Conservation (phyloP, 2,329 filamentous ascomycete genomes). For the Microascus cirrosus region DNA sequence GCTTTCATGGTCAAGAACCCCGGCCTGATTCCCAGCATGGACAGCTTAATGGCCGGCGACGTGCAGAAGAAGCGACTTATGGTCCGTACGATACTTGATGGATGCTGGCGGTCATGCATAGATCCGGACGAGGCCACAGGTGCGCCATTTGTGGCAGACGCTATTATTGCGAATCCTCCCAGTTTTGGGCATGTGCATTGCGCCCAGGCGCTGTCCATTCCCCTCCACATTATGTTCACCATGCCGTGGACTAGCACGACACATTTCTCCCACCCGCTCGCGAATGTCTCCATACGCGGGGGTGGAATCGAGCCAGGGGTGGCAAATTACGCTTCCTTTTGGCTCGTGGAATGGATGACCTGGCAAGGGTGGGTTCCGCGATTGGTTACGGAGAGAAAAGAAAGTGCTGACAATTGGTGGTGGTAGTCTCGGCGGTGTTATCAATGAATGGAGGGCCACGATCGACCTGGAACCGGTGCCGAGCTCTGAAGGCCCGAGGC, state of each 20-base stretch:
- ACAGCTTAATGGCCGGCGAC: conserved; percentile 65
- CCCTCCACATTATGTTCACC: conserved; percentile 84
- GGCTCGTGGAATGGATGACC: conserved; percentile 80
- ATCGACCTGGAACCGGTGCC: conserved; percentile 70
- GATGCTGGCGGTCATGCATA: conserved; percentile 79
- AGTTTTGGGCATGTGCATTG: conserved; percentile 68
- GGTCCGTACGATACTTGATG: conserved; percentile 68
- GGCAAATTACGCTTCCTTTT: conserved; percentile 76
- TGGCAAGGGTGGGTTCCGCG: conserved; percentile 55
- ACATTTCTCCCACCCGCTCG: conserved; percentile 75
- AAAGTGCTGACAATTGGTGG: neutral
- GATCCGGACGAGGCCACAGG: conserved; percentile 60
- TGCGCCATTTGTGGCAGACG: conserved; percentile 70
- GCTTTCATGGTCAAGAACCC: conserved; percentile 90
- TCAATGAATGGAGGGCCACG: conserved; percentile 74
- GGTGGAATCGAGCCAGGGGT: conserved; percentile 51
- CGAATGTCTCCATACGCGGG: conserved; percentile 67
- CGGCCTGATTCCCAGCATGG: conserved; percentile 71
- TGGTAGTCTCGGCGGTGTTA: conserved; percentile 60
- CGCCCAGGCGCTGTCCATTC: conserved; percentile 64
- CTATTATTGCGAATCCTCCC: conserved; percentile 68
- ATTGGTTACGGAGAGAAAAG: neutral
- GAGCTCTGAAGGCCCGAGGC: conserved; percentile 70
- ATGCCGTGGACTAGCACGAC: conserved; percentile 89
- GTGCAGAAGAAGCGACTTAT: conserved; percentile 62